Evolutionary conservation across 2,329 filamentous ascomycete species (phyloP), one percentile per base, ranked within the genome.

Genomic region (Aciculosporium take): DNA sequence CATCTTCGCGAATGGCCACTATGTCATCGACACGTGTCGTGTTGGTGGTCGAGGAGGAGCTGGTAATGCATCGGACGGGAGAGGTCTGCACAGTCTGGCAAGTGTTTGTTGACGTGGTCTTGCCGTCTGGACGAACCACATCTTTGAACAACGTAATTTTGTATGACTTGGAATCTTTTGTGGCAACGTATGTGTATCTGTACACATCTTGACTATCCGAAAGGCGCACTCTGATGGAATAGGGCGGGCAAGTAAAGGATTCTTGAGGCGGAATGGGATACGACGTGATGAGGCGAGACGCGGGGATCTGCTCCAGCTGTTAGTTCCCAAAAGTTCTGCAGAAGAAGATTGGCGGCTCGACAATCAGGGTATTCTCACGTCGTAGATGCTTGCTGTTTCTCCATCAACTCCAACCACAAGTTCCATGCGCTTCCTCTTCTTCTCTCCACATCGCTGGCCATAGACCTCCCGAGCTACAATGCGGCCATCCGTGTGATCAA

Each of bases 261-360:
- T 77, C 71, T 56, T 79, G 74, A 1, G 77, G 78, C 21, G 77
- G 73, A 45, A 81, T 71, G 18, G 77, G 76, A 55, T 81, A 81
- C 2, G 77, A 81, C 6, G 76, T 80, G 50, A 81, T 68, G 46
- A 80, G 62, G 46, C 72, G 67, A 5, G 76, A 72, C 3, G 74
- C 71, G 3, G 75, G 67, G 35, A 80, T 66, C 77, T 81, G 47
- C 10, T 6, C 18, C 10, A 29, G 23, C 2, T 20, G n/a, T 51
- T 29, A 50, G 17, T 15, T 40, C 18, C 32, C 25, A n/a, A n/a
- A n/a, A n/a, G 25, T 2, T 13, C 24, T 24, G 18, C 4, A 4
- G 6, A 12, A 15, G 4, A 27, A 10, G 9, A 15, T 12, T 5
- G 17, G 7, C 18, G 7, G 25, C 4, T 38, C 17, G 13, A 17